phyloP scores from a whole-genome alignment of 345 rosid genomes.

The Eucalyptus guilfoylei region DNA sequence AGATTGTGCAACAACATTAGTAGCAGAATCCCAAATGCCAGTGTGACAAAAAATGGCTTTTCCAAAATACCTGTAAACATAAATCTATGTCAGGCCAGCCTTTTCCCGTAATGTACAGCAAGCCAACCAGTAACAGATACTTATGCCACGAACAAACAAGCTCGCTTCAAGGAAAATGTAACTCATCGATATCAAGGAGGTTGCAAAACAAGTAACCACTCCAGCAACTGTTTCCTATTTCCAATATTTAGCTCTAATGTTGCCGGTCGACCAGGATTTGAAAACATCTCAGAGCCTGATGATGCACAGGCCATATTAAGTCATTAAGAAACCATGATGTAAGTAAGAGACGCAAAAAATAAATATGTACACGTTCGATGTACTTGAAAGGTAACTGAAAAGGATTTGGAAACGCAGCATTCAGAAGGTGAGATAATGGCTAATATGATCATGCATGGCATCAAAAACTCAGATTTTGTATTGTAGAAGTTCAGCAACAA shows the following conservation, averaged over 20 bases:
- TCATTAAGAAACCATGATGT: neutral
- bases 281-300: conserved; percentile 25
- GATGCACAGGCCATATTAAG: neutral
- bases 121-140: conserved; percentile 33
- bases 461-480: too few relatives aligned
- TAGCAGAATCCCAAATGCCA: neutral
- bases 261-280: conserved; percentile 11
- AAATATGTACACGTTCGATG: neutral
- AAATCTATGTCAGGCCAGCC: conserved; percentile 31
- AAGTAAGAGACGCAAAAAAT: neutral
- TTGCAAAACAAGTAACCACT: conserved; percentile 33
- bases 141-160: neutral
- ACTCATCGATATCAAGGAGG: conserved; percentile 17
- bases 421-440: neutral
- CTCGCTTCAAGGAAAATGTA: neutral
- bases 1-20: too few relatives aligned
- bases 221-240: conserved; percentile 47
- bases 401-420: too few relatives aligned
- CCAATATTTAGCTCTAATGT: conserved; percentile 21
- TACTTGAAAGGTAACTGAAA: neutral
- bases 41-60: neutral
- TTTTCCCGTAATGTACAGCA: conserved; percentile 31
- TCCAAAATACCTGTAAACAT: neutral
- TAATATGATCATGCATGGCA: too few relatives aligned
- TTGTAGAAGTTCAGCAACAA: too few relatives aligned